A percentile compares a stretch with the other conserved stretches of the same genome.
phyloP scores from a whole-genome alignment of 495 filamentous ascomycete genomes.

The Penicillium fimorum region DNA sequence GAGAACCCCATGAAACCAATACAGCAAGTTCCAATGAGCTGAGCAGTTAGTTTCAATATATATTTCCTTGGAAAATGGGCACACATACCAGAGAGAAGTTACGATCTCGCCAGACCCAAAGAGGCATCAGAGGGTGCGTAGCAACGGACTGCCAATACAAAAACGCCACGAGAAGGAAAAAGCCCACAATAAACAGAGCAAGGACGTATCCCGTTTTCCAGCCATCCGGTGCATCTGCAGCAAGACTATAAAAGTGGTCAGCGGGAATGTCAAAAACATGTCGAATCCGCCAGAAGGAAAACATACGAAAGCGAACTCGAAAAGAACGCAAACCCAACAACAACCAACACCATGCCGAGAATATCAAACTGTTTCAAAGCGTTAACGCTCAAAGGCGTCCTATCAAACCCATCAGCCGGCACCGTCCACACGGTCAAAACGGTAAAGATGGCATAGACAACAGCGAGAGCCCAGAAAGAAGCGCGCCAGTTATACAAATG shows the following conservation, averaged over 20 bases:
- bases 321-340: constrained; percentile 63
- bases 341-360: constrained; percentile 61
- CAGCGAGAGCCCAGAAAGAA: constrained; percentile 61
- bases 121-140: constrained; percentile 34
- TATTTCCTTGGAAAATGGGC: not conserved
- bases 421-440: constrained; percentile 62
- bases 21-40: constrained; percentile 34
- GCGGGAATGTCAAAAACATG: constrained; percentile 1
- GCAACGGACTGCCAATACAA: constrained; percentile 58
- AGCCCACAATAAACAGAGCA: constrained; percentile 59
- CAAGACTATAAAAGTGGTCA: constrained; percentile 34
- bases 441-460: constrained; percentile 59
- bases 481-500: constrained; percentile 68
- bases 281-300: not conserved
- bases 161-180: constrained; percentile 58
- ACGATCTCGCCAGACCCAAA: constrained; percentile 39
- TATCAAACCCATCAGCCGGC: constrained; percentile 53
- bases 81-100: constrained; percentile 38
- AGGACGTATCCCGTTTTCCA: constrained; percentile 68
- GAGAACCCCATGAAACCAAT: constrained; percentile 42
- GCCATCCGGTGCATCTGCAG: constrained; percentile 54
- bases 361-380: constrained; percentile 62
- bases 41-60: not conserved
- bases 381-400: constrained; percentile 44
- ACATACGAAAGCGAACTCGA: constrained; percentile 59